Percentiles rank a stretch among this genome's conserved stretches.
phyloP scores from a whole-genome alignment of 208 protist genomes.

The Histomonas meleagridis region DNA sequence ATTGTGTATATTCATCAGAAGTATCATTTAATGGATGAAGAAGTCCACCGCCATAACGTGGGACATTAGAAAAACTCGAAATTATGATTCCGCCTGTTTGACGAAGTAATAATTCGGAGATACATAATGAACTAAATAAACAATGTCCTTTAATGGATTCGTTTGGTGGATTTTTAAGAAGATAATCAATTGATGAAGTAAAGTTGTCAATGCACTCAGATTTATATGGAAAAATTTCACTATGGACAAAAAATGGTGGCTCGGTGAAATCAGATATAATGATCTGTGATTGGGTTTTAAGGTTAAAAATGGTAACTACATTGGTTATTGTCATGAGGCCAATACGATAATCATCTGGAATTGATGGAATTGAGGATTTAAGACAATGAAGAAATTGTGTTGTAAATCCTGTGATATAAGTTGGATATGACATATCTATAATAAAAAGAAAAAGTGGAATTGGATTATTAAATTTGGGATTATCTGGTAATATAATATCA shows the following conservation, averaged over 20 bases:
- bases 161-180: neutral
- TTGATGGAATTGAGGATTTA: neutral
- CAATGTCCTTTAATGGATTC: neutral
- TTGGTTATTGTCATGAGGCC: neutral
- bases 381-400: neutral
- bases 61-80: neutral
- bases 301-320: neutral
- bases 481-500: no score
- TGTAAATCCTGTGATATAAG: neutral
- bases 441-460: no score
- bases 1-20: neutral
- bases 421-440: neutral
- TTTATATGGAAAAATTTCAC: neutral
- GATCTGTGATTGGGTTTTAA: neutral
- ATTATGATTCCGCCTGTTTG: neutral
- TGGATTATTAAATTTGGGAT: no score
- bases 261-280: neutral
- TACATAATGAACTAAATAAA: neutral
- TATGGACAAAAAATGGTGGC: neutral
- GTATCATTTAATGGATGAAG: neutral
- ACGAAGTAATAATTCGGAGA: neutral
- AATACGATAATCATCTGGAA: neutral
- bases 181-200: neutral
- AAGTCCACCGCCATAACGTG: neutral
- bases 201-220: neutral